Conservation (phyloP, 2,329 filamentous ascomycete species). For the Ceratocystis colombiana region DNA sequence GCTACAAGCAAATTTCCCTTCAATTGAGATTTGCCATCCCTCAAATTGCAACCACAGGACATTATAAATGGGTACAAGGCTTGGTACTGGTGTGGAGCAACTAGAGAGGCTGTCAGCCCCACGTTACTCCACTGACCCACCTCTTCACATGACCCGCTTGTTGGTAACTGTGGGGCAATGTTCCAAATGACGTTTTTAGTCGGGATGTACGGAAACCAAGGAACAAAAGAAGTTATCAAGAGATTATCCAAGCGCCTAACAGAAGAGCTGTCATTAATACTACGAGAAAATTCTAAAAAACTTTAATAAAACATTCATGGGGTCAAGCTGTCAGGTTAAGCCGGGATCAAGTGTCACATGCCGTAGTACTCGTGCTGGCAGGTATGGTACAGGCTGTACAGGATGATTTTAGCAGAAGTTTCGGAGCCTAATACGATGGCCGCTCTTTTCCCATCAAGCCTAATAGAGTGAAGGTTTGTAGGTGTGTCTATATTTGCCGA, state of each 20-base stretch:
- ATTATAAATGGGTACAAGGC: too few relatives aligned
- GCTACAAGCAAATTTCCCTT: too few relatives aligned
- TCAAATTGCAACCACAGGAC: too few relatives aligned
- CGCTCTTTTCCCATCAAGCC: neutral
- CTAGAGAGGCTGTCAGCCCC: neutral
- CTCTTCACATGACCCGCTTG: neutral
- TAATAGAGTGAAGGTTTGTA: neutral
- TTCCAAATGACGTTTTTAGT: neutral
- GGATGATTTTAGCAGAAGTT: neutral
- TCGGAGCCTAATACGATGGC: neutral
- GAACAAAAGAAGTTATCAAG: neutral
- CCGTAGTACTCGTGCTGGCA: neutral
- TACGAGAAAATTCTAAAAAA: neutral
- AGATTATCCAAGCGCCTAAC: constrained; percentile 5
- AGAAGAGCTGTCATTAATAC: neutral
- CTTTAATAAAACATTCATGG: neutral
- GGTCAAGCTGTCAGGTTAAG: neutral
- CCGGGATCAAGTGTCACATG: constrained; percentile 8
- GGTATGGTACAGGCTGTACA: neutral
- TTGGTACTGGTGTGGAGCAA: neutral
- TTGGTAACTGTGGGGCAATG: neutral
- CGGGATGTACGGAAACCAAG: neutral
- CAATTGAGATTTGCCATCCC: too few relatives aligned
- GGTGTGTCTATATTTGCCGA: too few relatives aligned
- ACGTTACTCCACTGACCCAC: neutral